These are phyloP conservation scores for Epichloe festucae DNA, from an alignment of 2,329 filamentous ascomycete genomes.

Conservation along the genomic window DNA sequence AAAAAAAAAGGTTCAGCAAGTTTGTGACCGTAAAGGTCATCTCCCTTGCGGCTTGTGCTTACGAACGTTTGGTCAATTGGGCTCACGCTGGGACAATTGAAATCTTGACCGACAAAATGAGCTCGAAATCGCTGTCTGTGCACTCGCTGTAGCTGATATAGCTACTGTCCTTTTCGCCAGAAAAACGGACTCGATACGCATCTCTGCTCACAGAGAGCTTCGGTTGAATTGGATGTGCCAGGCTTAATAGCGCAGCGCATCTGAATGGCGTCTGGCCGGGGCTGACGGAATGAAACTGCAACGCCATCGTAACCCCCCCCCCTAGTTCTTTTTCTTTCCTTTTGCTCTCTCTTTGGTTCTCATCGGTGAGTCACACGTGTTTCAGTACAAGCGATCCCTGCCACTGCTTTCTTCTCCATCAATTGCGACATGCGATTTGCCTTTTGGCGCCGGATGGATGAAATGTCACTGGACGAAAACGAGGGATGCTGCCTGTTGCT, in stretches of 20 bases:
- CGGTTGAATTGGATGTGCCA: background rate
- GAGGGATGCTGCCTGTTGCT: conserved; percentile 1
- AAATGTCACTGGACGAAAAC: background rate
- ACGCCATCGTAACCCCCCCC: background rate
- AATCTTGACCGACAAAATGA: background rate
- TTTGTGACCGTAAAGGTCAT: background rate
- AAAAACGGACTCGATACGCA: background rate
- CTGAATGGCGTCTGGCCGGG: conserved; percentile 4
- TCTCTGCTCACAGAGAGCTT: background rate
- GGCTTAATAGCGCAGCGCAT: background rate
- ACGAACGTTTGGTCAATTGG: background rate
- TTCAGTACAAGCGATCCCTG: conserved; percentile 8
- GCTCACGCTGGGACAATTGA: background rate
- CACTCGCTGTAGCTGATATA: too few relatives aligned
- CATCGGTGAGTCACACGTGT: conserved; percentile 13
- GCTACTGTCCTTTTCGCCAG: too few relatives aligned
- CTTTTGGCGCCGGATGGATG: background rate
- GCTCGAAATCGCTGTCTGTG: background rate
- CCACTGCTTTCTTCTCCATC: conserved; percentile 2
- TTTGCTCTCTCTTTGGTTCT: conserved; percentile 7
- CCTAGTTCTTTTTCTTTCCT: background rate
- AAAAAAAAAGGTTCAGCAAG: background rate
- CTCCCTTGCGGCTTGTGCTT: background rate
- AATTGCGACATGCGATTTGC: background rate
- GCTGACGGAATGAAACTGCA: conserved; percentile 7